Percentiles rank a stretch among this genome's conserved stretches.
phyloP scores from a whole-genome alignment of 2,329 filamentous ascomycete genomes.

The Nemania abortiva region DNA sequence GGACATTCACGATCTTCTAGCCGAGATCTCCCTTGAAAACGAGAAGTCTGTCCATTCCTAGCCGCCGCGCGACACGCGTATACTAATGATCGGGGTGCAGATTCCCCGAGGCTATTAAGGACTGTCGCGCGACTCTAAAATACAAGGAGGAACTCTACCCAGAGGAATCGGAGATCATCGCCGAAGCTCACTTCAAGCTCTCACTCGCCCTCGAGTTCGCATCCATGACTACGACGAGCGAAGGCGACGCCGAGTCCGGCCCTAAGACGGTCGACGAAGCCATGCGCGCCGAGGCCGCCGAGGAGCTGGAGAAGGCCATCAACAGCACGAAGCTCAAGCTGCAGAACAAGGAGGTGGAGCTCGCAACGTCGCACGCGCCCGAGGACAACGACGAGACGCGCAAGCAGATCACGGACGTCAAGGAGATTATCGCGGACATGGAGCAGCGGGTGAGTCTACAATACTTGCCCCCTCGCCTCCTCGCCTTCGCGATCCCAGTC shows the following conservation, averaged over 20 bases:
- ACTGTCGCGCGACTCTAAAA: slow-evolving; percentile 80
- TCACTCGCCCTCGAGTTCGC: slow-evolving; percentile 95
- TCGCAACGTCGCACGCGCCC: slow-evolving; percentile 71
- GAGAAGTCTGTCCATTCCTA: slow-evolving; percentile 70
- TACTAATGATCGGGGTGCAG: slow-evolving; percentile 54
- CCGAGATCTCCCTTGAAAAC: slow-evolving; percentile 97
- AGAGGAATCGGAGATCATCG: slow-evolving; percentile 84
- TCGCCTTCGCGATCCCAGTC: slow-evolving; percentile 38
- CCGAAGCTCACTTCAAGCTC: slow-evolving; percentile 96
- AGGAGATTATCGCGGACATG: slow-evolving; percentile 83
- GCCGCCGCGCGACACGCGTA: slow-evolving; percentile 29
- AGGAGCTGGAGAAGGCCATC: slow-evolving; percentile 80
- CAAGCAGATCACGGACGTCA: slow-evolving; percentile 76
- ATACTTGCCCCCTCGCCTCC: slow-evolving; percentile 44
- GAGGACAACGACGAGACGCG: slow-evolving; percentile 75
- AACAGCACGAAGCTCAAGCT: slow-evolving; percentile 78
- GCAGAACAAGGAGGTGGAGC: slow-evolving; percentile 74
- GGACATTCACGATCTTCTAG: slow-evolving; percentile 92
- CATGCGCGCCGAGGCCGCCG: slow-evolving; percentile 77
- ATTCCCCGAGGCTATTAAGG: slow-evolving; percentile 87
- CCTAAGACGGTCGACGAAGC: slow-evolving; percentile 72
- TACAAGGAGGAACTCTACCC: slow-evolving; percentile 85
- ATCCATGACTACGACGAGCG: slow-evolving; percentile 75
- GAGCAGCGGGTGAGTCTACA: slow-evolving; percentile 72
- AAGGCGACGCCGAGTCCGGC: slow-evolving; percentile 60